A percentile compares a stretch with the other conserved stretches of the same genome.
Evolutionary conservation across 345 rosid genomes (phyloP).

Genomic region (Brassica juncea): DNA sequence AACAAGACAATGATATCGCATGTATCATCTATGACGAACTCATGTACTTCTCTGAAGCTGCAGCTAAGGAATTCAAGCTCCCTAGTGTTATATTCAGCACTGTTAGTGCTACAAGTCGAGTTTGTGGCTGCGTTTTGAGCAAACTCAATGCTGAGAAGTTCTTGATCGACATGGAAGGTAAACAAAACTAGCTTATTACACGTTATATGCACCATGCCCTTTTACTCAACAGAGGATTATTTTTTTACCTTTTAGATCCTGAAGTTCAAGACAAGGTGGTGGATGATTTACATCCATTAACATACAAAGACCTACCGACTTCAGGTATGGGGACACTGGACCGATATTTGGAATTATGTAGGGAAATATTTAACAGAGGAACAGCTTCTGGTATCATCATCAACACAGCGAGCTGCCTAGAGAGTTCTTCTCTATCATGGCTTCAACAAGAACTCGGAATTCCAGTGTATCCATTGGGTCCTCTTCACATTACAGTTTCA

Average conservation of each 20-base stretch:
- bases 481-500: slow-evolving; percentile 30
- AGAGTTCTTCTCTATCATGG: slow-evolving; percentile 28
- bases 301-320: slow-evolving; percentile 31
- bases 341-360: not conserved
- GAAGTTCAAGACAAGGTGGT: slow-evolving; percentile 18
- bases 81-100: slow-evolving; percentile 28
- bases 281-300: slow-evolving; percentile 24
- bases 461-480: slow-evolving; percentile 30
- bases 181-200: not conserved
- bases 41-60: slow-evolving; percentile 34
- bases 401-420: slow-evolving; percentile 30
- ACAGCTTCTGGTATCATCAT: slow-evolving; percentile 20
- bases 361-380: slow-evolving; percentile 20
- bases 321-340: slow-evolving; percentile 11
- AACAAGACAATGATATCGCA: slow-evolving; percentile 29
- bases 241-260: slow-evolving; percentile 14
- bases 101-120: slow-evolving; percentile 22
- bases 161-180: slow-evolving; percentile 26
- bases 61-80: slow-evolving; percentile 26
- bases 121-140: slow-evolving; percentile 1
- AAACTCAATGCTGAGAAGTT: slow-evolving; percentile 15
- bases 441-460: slow-evolving; percentile 28
- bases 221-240: not conserved
- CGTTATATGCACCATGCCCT: not conserved
- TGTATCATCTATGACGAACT: slow-evolving; percentile 48